These are phyloP conservation scores for Colletotrichum theobromicola DNA, from an alignment of 2,329 filamentous ascomycete genomes.

Conservation along the genomic window DNA sequence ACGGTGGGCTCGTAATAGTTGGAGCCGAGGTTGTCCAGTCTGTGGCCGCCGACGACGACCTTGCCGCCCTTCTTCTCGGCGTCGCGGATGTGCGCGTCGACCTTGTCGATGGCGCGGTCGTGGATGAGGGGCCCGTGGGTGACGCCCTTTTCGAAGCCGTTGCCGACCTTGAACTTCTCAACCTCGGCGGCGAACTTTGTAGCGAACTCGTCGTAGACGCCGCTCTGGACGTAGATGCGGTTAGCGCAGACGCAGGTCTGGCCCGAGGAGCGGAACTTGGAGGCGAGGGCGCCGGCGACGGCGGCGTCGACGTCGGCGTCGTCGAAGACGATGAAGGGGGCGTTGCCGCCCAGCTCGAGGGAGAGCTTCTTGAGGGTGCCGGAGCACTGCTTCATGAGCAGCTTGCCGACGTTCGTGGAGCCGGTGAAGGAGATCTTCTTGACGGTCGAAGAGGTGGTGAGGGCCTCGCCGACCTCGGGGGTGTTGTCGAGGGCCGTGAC, in stretches of 20 bases:
- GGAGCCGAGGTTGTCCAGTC: slow-evolving; percentile 63
- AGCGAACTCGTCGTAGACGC: slow-evolving; percentile 79
- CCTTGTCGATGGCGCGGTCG: slow-evolving; percentile 80
- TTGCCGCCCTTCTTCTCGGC: slow-evolving; percentile 79
- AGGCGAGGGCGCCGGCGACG: slow-evolving; percentile 80
- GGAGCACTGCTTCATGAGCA: slow-evolving; percentile 88
- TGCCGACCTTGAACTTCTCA: slow-evolving; percentile 75
- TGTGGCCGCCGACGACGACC: slow-evolving; percentile 77
- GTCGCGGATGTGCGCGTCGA: slow-evolving; percentile 79
- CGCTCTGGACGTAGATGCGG: slow-evolving; percentile 79
- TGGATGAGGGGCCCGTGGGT: slow-evolving; percentile 89
- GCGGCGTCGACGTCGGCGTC: slow-evolving; percentile 89
- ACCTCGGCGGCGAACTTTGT: slow-evolving; percentile 74
- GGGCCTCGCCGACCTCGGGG: slow-evolving; percentile 73
- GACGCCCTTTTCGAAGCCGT: slow-evolving; percentile 71
- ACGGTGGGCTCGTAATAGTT: slow-evolving; percentile 95
- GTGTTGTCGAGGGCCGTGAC: slow-evolving; percentile 84
- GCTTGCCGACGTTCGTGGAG: slow-evolving; percentile 70
- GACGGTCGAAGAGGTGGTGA: slow-evolving; percentile 78
- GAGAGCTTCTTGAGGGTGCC: slow-evolving; percentile 83
- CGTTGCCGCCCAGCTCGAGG: slow-evolving; percentile 93
- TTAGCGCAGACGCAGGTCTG: slow-evolving; percentile 96
- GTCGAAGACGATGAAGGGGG: slow-evolving; percentile 96
- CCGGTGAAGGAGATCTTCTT: slow-evolving; percentile 96
- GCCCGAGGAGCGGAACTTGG: slow-evolving; percentile 92